Percentiles rank a stretch among this genome's conserved stretches.
These are phyloP conservation scores for Scheffersomyces lignicola DNA, from an alignment of 1,139 yeast species.

Conservation along the genomic window DNA sequence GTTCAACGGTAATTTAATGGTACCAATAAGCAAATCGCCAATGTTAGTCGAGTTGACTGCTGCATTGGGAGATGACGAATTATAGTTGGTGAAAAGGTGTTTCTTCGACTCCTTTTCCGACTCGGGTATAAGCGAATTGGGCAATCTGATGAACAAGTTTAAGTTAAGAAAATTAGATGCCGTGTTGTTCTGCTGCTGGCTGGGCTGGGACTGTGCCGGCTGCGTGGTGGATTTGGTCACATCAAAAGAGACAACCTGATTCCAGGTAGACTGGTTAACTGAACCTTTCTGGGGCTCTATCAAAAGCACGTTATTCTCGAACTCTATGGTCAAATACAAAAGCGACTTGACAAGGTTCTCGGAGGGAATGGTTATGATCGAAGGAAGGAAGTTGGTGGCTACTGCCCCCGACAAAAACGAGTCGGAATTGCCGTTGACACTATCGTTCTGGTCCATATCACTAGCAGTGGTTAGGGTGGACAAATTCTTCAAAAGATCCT, in stretches of 20 bases:
- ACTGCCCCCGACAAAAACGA: constrained; percentile 26
- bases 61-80: constrained; percentile 3
- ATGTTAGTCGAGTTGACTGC: constrained; percentile 17
- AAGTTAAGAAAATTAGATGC: constrained; percentile 55
- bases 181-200: constrained; percentile 13
- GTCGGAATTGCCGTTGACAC: constrained; percentile 9
- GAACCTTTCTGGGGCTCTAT: constrained; percentile 79
- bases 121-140: constrained; percentile 60
- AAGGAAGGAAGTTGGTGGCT: constrained; percentile 57
- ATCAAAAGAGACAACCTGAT: constrained; percentile 88
- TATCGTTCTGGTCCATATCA: neutral
- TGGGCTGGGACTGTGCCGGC: constrained; percentile 5
- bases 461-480: constrained; percentile 20
- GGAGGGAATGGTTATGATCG: constrained; percentile 62
- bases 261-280: constrained; percentile 58
- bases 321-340: constrained; percentile 70
- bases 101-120: constrained; percentile 31
- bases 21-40: constrained; percentile 46
- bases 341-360: constrained; percentile 54
- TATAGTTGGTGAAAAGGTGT: constrained; percentile 29
- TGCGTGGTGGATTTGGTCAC: constrained; percentile 56
- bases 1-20: constrained; percentile 44
- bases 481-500: constrained; percentile 34
- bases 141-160: constrained; percentile 76
- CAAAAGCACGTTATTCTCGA: constrained; percentile 80